Percentiles rank a stretch among this genome's conserved stretches.
Conservation (phyloP, 2,329 filamentous ascomycete genomes). For the Penicillium fuscoglaucum region DNA sequence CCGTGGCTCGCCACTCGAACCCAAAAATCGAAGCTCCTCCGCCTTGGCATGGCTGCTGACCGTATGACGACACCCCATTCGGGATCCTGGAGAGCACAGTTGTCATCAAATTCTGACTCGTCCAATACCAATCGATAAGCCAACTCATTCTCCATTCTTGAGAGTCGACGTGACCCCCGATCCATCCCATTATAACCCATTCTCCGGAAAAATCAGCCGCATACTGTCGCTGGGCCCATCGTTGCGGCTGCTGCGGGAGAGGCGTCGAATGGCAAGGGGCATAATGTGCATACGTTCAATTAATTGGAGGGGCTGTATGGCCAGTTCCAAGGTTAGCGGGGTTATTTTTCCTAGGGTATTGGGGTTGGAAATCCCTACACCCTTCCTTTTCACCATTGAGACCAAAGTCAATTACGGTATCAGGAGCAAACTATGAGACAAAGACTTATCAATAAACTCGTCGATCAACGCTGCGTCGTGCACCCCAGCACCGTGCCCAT, state of each 20-base stretch:
- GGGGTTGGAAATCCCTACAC: neutral
- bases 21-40: neutral
- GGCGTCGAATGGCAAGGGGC: neutral
- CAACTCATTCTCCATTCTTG: neutral
- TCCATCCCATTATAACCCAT: constrained; percentile 13
- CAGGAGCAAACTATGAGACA: constrained; percentile 20
- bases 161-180: neutral
- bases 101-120: neutral
- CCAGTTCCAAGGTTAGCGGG: neutral
- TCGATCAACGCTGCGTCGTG: constrained; percentile 17
- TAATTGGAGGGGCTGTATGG: neutral
- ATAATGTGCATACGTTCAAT: neutral
- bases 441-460: constrained; percentile 13
- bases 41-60: neutral
- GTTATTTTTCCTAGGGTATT: constrained; percentile 8
- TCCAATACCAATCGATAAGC: neutral
- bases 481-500: constrained; percentile 13
- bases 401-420: constrained; percentile 20
- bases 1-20: neutral
- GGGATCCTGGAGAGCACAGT: neutral
- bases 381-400: constrained; percentile 21
- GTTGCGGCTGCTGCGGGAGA: neutral
- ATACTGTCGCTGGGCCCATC: neutral
- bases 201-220: constrained; percentile 17
- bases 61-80: neutral